Conservation (phyloP, 192 early-diverging fungal genomes). For the Diversispora epigaea region DNA sequence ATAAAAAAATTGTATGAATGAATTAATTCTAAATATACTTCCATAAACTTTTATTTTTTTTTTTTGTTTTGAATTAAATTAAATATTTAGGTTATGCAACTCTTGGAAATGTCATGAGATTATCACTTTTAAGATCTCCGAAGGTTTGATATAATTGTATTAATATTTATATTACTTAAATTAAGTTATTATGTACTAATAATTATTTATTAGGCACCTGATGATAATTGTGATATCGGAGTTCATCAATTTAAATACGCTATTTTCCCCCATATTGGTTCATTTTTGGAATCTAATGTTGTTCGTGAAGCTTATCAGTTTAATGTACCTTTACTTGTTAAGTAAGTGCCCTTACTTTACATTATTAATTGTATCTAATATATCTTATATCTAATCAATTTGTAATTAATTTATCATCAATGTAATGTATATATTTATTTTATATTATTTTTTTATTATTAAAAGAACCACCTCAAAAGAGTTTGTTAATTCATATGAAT, state of each 20-base stretch:
- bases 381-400: neutral
- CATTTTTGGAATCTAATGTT: conserved; percentile 80
- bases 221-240: conserved; percentile 68
- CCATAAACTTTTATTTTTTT: neutral
- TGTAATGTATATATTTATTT: neutral
- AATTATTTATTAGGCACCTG: conserved; percentile 45
- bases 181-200: neutral
- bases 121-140: conserved; percentile 86
- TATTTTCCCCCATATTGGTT: conserved; percentile 81
- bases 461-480: conserved; percentile 26
- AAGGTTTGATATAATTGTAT: conserved; percentile 52
- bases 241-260: conserved; percentile 86
- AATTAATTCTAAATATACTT: neutral
- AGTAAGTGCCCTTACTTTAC: conserved; percentile 33
- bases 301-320: conserved; percentile 88
- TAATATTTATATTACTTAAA: neutral
- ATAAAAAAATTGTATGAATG: no score
- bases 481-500: neutral
- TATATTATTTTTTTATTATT: neutral
- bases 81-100: conserved; percentile 62
- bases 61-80: neutral
- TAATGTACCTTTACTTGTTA: conserved; percentile 74
- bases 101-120: conserved; percentile 73
- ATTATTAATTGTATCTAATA: no score
- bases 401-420: neutral